Evolutionary conservation across 139 green algal genomes (phyloP).

Genomic region (Picochlorum sp.): DNA sequence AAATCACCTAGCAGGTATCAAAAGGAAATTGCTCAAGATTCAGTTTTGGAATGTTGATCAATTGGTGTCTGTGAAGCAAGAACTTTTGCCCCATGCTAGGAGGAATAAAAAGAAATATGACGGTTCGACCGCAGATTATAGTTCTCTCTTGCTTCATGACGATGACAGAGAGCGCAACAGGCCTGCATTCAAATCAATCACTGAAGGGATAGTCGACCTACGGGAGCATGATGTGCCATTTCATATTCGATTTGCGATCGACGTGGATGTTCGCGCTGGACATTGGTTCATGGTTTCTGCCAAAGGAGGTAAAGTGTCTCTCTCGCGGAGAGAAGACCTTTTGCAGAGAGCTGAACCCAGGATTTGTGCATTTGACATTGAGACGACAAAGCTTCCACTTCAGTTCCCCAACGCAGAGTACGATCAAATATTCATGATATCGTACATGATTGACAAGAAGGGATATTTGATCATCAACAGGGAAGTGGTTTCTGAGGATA

Average conservation of each 20-base stretch:
- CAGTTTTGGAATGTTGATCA: slow-evolving; percentile 73
- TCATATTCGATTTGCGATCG: slow-evolving; percentile 90
- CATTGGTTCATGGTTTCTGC: slow-evolving; percentile 79
- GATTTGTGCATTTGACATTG: slow-evolving; percentile 97
- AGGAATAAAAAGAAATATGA: slow-evolving; percentile 44
- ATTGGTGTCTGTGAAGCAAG: slow-evolving; percentile 71
- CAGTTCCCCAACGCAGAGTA: slow-evolving; percentile 96
- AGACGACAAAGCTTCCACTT: slow-evolving; percentile 98
- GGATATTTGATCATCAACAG: slow-evolving; percentile 96
- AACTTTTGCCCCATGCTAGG: slow-evolving; percentile 64
- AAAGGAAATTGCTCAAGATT: slow-evolving; percentile 79
- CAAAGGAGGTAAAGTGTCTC: slow-evolving; percentile 34
- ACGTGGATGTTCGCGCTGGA: slow-evolving; percentile 75
- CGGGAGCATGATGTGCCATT: slow-evolving; percentile 96
- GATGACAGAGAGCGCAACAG: slow-evolving; percentile 1
- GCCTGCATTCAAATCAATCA: slow-evolving; percentile 44
- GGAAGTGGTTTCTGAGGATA: slow-evolving; percentile 81
- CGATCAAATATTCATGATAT: slow-evolving; percentile 99
- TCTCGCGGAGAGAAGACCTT: slow-evolving; percentile 67
- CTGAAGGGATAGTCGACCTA: slow-evolving; percentile 75
- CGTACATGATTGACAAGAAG: slow-evolving; percentile 96
- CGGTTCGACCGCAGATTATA: slow-evolving; percentile 31
- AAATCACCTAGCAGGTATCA: slow-evolving; percentile 88
- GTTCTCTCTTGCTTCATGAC: slow-evolving; percentile 12
- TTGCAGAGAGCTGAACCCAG: slow-evolving; percentile 69